A percentile compares a stretch with the other conserved stretches of the same genome.
These are phyloP conservation scores for Tricholoma sp. DNA, from an alignment of 768 basidiomycete species.

Conservation along the genomic window DNA sequence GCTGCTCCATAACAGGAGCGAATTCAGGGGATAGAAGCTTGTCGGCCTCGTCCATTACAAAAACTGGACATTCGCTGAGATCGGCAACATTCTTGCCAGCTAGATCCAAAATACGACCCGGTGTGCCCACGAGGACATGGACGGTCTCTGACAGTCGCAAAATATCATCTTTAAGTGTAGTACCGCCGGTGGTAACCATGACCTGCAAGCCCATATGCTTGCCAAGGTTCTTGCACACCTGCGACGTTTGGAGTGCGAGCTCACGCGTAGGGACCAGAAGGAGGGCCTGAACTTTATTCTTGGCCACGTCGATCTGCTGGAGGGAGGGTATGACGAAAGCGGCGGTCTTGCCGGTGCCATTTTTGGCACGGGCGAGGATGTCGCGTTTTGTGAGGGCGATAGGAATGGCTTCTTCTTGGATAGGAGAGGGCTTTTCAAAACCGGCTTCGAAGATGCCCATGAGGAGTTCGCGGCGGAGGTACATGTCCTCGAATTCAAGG, in stretches of 20 bases:
- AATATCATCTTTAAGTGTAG: slow-evolving; percentile 97
- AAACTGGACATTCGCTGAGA: slow-evolving; percentile 89
- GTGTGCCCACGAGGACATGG: slow-evolving; percentile 96
- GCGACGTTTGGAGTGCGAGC: slow-evolving; percentile 96
- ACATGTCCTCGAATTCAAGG: slow-evolving; percentile 94
- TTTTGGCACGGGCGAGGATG: slow-evolving; percentile 92
- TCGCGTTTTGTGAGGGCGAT: slow-evolving; percentile 91
- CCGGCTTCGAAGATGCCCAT: slow-evolving; percentile 99
- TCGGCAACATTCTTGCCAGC: slow-evolving; percentile 92
- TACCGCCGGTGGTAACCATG: slow-evolving; percentile 99
- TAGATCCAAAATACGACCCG: slow-evolving; percentile 92
- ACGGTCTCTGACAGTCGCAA: slow-evolving; percentile 85
- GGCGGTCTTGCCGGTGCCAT: slow-evolving; percentile 97
- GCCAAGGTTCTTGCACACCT: slow-evolving; percentile 95
- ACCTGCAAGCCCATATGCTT: slow-evolving; percentile 95
- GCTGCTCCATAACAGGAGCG: slow-evolving; percentile 96
- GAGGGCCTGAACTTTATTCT: slow-evolving; percentile 90
- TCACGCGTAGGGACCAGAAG: slow-evolving; percentile 98
- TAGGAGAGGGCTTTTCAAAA: slow-evolving; percentile 93
- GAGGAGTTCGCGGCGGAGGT: slow-evolving; percentile 86
- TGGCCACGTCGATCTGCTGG: slow-evolving; percentile 81
- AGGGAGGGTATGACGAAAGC: slow-evolving; percentile 98
- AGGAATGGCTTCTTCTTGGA: slow-evolving; percentile 99
- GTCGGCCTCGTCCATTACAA: slow-evolving; percentile 99
- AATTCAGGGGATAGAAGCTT: slow-evolving; percentile 97